Evolutionary conservation across 148 eudicot genomes (phyloP).

Genomic region (Rhododendron molle): DNA sequence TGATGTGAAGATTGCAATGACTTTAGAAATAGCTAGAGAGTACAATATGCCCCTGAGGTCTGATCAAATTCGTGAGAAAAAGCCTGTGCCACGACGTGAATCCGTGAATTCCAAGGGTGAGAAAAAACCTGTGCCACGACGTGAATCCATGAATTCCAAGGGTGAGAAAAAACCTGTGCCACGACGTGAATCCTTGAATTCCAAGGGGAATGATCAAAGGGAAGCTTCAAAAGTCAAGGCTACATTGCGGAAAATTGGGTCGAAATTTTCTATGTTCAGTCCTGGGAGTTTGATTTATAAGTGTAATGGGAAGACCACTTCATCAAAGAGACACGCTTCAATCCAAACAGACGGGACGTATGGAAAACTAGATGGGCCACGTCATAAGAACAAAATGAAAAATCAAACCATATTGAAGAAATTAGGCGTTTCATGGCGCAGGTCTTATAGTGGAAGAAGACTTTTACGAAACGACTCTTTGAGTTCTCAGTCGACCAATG

Average conservation of each 20-base stretch:
- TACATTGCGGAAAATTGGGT: neutral
- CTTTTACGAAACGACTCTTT: neutral
- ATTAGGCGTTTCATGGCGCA: neutral
- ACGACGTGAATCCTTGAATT: neutral
- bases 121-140: neutral
- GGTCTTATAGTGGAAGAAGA: neutral
- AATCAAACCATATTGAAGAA: neutral
- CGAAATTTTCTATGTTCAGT: neutral
- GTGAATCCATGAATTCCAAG: neutral
- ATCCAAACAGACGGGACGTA: neutral
- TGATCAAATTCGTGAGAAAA: neutral
- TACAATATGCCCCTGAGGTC: neutral
- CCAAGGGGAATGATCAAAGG: neutral
- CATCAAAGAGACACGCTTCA: neutral
- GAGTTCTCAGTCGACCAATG: constrained; percentile 11
- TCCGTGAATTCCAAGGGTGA: neutral
- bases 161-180: neutral
- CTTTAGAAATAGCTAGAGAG: constrained; percentile 12
- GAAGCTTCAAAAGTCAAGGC: constrained; percentile 6
- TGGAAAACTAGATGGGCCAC: neutral
- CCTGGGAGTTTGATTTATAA: neutral
- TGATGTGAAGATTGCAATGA: constrained; percentile 9
- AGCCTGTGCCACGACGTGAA: neutral
- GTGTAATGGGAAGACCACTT: neutral
- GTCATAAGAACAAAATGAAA: neutral